These are phyloP conservation scores for Auricularia auricula-judae DNA, from an alignment of 768 basidiomycete species.

Conservation along the genomic window DNA sequence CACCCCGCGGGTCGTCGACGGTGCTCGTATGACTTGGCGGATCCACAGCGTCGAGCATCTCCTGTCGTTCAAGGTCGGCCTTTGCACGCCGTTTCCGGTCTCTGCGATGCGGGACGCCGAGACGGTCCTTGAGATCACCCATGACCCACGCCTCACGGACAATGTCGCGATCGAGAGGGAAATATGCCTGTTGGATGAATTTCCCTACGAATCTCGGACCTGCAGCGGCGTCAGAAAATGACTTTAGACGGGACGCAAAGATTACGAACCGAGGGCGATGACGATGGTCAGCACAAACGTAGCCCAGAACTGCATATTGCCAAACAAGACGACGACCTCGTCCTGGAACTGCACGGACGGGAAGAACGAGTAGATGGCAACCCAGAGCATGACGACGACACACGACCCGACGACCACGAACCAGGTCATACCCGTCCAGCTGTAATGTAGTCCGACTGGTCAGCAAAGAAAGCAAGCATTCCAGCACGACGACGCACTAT, in stretches of 20 bases:
- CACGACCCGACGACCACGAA: constrained; percentile 69
- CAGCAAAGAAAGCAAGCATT: neutral
- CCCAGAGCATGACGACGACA: constrained; percentile 77
- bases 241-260: constrained; percentile 9
- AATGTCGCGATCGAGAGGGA: constrained; percentile 79
- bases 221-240: constrained; percentile 17
- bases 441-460: constrained; percentile 15
- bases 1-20: neutral
- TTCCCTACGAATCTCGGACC: constrained; percentile 78
- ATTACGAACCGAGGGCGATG: constrained; percentile 56
- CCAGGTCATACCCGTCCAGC: constrained; percentile 84
- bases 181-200: constrained; percentile 57
- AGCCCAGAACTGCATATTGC: constrained; percentile 75
- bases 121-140: constrained; percentile 71
- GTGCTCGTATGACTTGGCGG: neutral
- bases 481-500: constrained; percentile 66
- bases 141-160: constrained; percentile 85
- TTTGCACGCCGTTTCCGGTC: constrained; percentile 16
- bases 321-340: constrained; percentile 64
- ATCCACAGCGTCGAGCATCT: neutral
- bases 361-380: constrained; percentile 79
- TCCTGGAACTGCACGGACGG: constrained; percentile 58
- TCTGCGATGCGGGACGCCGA: constrained; percentile 55
- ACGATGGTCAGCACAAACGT: constrained; percentile 58
- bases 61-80: neutral